phyloP scores from a whole-genome alignment of 1,139 yeast genomes.

The Diutina rugosa region DNA sequence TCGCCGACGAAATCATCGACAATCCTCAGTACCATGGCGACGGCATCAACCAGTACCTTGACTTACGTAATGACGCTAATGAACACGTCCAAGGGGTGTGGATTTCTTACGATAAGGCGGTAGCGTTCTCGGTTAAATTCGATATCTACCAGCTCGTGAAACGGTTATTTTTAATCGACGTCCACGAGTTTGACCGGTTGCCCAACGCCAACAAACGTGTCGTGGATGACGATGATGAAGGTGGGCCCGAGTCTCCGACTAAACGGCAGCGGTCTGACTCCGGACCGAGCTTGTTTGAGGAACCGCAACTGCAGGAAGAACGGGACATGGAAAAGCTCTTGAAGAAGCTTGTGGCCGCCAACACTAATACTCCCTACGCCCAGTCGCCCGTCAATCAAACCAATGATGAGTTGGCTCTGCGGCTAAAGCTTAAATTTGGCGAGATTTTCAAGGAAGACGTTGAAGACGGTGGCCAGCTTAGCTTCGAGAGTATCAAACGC shows the following conservation, averaged over 20 bases:
- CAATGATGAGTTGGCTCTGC: constrained; percentile 27
- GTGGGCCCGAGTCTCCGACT: constrained; percentile 2
- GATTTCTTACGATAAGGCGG: constrained; percentile 35
- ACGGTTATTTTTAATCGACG: constrained; percentile 28
- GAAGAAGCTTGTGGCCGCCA: constrained; percentile 4
- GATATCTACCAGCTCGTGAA: constrained; percentile 29
- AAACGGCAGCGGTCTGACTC: constrained; percentile 5
- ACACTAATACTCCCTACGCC: constrained; percentile 34
- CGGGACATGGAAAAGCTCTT: constrained; percentile 1
- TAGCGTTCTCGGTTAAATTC: constrained; percentile 24
- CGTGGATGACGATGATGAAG: constrained; percentile 4
- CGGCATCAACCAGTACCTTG: constrained; percentile 16
- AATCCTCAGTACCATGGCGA: constrained; percentile 17
- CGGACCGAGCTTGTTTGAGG: neutral
- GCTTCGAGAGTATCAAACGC: constrained; percentile 7
- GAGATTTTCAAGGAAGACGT: constrained; percentile 12
- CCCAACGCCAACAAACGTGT: constrained; percentile 9
- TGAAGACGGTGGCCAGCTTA: constrained; percentile 4
- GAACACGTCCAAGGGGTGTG: constrained; percentile 22
- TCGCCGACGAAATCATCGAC: constrained; percentile 21
- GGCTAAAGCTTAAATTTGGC: constrained; percentile 36
- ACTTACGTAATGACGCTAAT: constrained; percentile 17
- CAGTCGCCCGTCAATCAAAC: constrained; percentile 29
- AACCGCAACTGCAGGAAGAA: neutral
- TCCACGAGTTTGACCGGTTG: constrained; percentile 30